Percentiles rank a stretch among this genome's conserved stretches.
phyloP scores from a whole-genome alignment of 2,329 filamentous ascomycete species.

The Didymella arachidicola region DNA sequence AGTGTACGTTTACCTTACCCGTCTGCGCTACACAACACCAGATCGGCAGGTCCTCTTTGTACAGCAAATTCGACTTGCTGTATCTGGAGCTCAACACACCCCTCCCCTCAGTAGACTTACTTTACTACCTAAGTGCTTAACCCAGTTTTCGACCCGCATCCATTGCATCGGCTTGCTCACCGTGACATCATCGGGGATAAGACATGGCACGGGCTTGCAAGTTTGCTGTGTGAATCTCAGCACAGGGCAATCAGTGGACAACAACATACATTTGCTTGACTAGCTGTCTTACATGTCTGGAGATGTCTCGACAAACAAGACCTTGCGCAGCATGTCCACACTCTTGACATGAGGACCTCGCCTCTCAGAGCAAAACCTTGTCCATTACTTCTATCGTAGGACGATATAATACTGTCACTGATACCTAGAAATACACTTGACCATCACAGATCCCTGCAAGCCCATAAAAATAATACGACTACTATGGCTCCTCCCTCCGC shows the following conservation, averaged over 20 bases:
- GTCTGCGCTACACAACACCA: not conserved
- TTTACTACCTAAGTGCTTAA: not conserved
- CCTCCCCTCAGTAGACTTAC: not conserved
- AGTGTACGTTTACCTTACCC: not conserved
- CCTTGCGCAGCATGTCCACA: not conserved
- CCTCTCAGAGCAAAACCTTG: not conserved
- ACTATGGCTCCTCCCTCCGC: conserved; percentile 3
- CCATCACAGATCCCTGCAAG: no score
- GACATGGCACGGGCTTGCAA: conserved; percentile 1
- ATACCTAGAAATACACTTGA: not conserved
- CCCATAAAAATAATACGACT: not conserved
- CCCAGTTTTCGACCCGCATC: not conserved
- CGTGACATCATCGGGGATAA: not conserved
- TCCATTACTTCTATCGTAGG: not conserved
- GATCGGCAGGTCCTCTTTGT: not conserved
- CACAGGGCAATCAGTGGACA: conserved; percentile 1
- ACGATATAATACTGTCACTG: not conserved
- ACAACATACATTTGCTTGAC: not conserved
- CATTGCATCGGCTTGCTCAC: not conserved
- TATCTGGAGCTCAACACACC: not conserved
- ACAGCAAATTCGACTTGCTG: not conserved
- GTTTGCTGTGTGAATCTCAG: conserved; percentile 9
- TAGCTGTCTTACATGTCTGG: conserved; percentile 1
- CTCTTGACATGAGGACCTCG: not conserved
- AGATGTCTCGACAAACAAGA: not conserved